Evolutionary conservation across 441 rosid species (phyloP).

Genomic region (Eruca vesicaria): DNA sequence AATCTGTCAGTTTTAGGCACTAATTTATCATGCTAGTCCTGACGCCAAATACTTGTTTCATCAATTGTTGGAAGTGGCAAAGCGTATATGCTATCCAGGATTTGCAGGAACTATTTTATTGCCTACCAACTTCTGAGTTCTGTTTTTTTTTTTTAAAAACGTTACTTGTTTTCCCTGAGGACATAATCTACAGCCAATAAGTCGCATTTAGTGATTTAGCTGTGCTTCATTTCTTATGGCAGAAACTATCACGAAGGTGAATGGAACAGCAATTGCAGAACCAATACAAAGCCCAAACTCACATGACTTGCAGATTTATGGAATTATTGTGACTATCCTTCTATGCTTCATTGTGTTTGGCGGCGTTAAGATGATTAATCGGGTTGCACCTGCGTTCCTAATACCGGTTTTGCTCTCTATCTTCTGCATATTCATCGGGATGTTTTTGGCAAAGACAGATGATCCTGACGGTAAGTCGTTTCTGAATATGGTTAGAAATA

Average conservation of each 20-base stretch:
- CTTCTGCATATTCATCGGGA: constrained; percentile 87
- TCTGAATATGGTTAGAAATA: constrained; percentile 16
- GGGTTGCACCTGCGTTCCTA: constrained; percentile 99
- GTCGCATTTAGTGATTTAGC: constrained; percentile 8
- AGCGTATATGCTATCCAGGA: constrained; percentile 9
- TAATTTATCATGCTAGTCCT: constrained; percentile 7
- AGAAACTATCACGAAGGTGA: constrained; percentile 78
- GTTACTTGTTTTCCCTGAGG: constrained; percentile 6
- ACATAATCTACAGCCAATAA: neutral
- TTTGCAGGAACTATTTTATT: constrained; percentile 13
- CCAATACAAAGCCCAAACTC: constrained; percentile 78
- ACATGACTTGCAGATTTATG: constrained; percentile 96
- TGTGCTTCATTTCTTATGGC: constrained; percentile 36
- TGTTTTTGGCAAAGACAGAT: constrained; percentile 68
- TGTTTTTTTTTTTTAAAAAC: neutral
- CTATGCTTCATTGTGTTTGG: constrained; percentile 98
- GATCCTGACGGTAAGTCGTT: constrained; percentile 66
- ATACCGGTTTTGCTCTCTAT: constrained; percentile 88
- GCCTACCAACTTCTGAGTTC: constrained; percentile 12
- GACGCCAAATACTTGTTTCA: constrained; percentile 6
- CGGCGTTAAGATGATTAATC: constrained; percentile 99
- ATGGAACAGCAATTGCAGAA: constrained; percentile 53
- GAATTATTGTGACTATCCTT: constrained; percentile 85
- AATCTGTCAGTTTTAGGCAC: constrained; percentile 1
- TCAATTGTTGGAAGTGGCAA: constrained; percentile 27